Evolutionary conservation across 2,329 filamentous ascomycete species (phyloP), one percentile per base, ranked within the genome.

Genomic region (Pseudofabraea citricarpa): DNA sequence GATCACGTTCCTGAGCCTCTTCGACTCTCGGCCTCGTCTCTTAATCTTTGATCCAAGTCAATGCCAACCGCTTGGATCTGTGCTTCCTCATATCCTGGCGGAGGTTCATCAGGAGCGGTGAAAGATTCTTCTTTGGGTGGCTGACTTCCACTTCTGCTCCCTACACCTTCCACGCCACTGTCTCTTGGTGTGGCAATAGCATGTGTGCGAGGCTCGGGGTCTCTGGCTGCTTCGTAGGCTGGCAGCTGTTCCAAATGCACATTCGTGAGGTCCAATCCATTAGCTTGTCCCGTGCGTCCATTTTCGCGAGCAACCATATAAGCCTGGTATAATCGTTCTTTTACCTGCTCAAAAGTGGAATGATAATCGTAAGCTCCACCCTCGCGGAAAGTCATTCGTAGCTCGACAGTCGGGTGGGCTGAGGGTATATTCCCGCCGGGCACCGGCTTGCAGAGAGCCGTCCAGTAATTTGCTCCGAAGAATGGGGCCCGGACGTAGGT

Each of bases 331-430:
- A 95, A 69, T 6, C 89, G 78, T 60, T 95, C 90, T 60, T 88
- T 90, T 51, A 96, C 81, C 44, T 85, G 75, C 56, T 94, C 88
- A 59, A 90, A 95, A 41, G 79, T 79, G 40, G 80, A 78, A 56
- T 90, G 84, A 60, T 95, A 97, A 55, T 95, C 90, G 63, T 86
- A 93, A 46, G 90, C 90, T n/a, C 91, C 91, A 33, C 91, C 91
- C 50, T 97, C 90, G 61, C 90, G 90, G 72, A 97, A 97, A 18
- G 84, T 90, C 56, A 96, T 75, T 62, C 87, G 90, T 53, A 95
- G 65, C 57, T 93, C 88, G 33, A 95, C 73, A 21, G 83, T 80
- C 15, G 83, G 76, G 49, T 88, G 75, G 18, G 84, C 73, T 5
- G 83, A 68, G 1, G 90, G 87, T 40, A 96, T 87, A 39, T 88